These are phyloP conservation scores for Eucalyptus cloeziana DNA, from an alignment of 345 rosid species.

Conservation along the genomic window DNA sequence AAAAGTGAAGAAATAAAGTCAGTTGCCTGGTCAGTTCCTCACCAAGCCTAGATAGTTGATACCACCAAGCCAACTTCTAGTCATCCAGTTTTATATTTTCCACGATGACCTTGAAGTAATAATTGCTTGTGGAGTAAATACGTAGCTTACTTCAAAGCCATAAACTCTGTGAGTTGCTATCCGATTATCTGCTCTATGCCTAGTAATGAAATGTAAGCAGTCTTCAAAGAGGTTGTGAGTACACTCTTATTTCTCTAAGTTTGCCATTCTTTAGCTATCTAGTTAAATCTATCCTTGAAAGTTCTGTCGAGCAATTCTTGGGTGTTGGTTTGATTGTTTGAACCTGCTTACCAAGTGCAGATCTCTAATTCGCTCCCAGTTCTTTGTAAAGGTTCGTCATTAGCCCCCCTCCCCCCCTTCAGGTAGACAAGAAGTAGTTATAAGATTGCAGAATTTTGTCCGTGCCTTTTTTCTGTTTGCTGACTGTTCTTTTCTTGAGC, in stretches of 20 bases:
- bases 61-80: neutral
- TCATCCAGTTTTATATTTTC: neutral
- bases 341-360: neutral
- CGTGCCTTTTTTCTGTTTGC: neutral
- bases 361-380: neutral
- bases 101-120: neutral
- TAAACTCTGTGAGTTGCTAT: neutral
- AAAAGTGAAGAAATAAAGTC: neutral
- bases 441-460: neutral
- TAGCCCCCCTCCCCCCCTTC: neutral
- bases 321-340: neutral
- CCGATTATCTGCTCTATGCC: neutral
- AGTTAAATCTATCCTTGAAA: neutral
- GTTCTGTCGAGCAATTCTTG: neutral
- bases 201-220: neutral
- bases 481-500: neutral
- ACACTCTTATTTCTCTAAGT: neutral
- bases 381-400: neutral
- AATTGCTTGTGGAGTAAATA: neutral
- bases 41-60: neutral
- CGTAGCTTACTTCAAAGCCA: neutral
- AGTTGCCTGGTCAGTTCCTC: neutral
- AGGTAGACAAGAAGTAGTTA: neutral
- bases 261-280: neutral
- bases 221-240: neutral